phyloP scores from a whole-genome alignment of 352 stramenopile genomes.

The Blastocystis sp. region DNA sequence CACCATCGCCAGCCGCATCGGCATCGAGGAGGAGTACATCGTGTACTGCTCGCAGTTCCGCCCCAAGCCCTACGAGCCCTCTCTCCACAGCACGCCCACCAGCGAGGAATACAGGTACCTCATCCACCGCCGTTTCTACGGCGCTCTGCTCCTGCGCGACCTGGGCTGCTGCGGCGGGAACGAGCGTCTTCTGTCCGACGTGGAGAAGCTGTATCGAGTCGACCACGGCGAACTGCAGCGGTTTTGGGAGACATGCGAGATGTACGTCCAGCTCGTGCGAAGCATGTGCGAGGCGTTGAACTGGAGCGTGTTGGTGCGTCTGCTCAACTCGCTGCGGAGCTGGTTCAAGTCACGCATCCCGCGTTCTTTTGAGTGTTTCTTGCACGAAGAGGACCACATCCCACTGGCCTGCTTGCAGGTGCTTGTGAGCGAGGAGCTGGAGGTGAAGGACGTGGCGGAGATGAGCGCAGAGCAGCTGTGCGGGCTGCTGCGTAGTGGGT shows the following conservation, averaged over 20 bases:
- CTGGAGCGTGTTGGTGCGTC: conserved; percentile 32
- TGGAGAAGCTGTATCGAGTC: neutral
- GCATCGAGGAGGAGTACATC: conserved; percentile 49
- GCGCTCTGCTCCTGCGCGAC: conserved; percentile 45
- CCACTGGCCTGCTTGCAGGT: conserved; percentile 16
- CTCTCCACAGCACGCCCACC: neutral
- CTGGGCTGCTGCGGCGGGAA: conserved; percentile 3
- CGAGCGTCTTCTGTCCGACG: neutral
- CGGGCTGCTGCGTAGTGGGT: neutral
- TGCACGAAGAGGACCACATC: conserved; percentile 17
- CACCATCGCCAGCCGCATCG: neutral
- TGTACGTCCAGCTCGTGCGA: conserved; percentile 38
- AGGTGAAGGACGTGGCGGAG: conserved; percentile 44
- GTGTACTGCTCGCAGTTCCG: neutral
- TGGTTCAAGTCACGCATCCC: conserved; percentile 53
- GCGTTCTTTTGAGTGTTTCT: conserved; percentile 30
- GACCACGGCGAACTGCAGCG: conserved; percentile 54
- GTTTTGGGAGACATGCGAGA: conserved; percentile 49
- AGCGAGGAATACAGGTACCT: neutral
- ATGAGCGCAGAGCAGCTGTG: neutral
- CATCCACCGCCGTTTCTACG: conserved; percentile 43
- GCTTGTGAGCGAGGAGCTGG: conserved; percentile 17
- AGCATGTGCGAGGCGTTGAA: conserved; percentile 61
- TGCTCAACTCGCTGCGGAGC: neutral
- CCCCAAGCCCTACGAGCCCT: neutral